Evolutionary conservation across 2,329 filamentous ascomycete genomes (phyloP), one percentile per base, ranked within the genome.

Genomic region (Fusarium temperatum): DNA sequence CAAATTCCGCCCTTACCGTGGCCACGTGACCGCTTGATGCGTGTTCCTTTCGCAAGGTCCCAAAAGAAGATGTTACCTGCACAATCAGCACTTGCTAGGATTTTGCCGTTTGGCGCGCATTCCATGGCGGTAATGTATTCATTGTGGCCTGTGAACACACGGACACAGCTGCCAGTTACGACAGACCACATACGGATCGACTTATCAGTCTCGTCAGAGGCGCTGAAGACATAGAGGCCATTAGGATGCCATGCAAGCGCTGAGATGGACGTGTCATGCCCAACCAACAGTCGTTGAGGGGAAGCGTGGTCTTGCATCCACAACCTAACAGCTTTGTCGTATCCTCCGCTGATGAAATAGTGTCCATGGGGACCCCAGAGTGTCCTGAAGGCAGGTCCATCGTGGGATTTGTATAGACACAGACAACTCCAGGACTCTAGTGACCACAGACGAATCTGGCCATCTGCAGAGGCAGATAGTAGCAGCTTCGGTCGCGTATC

Each of bases 121-220:
- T 96, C 90, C 32, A 98, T 85, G 1, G 94, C 90, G 20, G 93
- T 97, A 80, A 98, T 91, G 78, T 94, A 94, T 56, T 96, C 94
- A 0, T 91, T 93, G 80, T 99, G 96, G 3, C 96, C 96, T 1
- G 94, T 95, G 80, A 98, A 98, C 78, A 98, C 90, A 32, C 96
- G 93, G 10, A 98, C 94, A 41, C 95, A 94, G 70, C 92, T 91
- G 35, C 96, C 96, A 14, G 93, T 96, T 17, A 91, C 89, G n/a
- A 98, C 90, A 15, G 95, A 92, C 96, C 96, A 99, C 96, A 99
- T 98, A 36, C 96, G 92, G 39, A 98, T 94, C 1, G 95, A 96
- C 82, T 96, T 96, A 82, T 99, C 90, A 12, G 87, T 89, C 79
- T 91, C 95, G 75, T 93, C 93, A 18, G 94, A 97, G 8, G 93